Evolutionary conservation across 305 asterid genomes (phyloP).

Genomic region (Fraxinus albicans): DNA sequence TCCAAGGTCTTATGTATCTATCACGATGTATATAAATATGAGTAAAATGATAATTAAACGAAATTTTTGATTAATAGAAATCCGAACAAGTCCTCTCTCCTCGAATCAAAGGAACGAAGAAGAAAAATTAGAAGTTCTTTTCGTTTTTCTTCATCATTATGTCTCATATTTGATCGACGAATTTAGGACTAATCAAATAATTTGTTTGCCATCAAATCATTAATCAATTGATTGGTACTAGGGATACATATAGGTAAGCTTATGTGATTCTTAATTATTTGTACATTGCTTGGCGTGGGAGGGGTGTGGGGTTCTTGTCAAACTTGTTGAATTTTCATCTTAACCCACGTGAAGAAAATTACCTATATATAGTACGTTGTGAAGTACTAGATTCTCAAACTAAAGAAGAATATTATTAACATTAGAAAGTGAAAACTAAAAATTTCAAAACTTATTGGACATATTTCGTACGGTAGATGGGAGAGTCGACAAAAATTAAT

Average conservation of each 20-base stretch:
- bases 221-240: background rate
- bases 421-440: background rate
- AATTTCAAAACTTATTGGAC: background rate
- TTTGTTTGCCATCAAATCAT: background rate
- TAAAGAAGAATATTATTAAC: background rate
- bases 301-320: background rate
- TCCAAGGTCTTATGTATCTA: constrained; percentile 22
- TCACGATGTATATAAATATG: background rate
- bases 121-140: background rate
- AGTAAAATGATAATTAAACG: background rate
- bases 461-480: background rate
- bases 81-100: background rate
- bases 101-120: background rate
- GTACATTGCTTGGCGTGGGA: background rate
- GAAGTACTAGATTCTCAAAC: background rate
- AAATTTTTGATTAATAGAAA: background rate
- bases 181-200: background rate
- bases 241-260: background rate
- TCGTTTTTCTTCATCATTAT: background rate
- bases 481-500: background rate
- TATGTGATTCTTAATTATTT: background rate
- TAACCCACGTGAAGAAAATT: constrained; percentile 32
- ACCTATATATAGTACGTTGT: constrained; percentile 17
- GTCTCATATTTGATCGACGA: background rate
- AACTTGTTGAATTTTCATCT: constrained; percentile 22